A percentile compares a stretch with the other conserved stretches of the same genome.
Evolutionary conservation across 2,329 filamentous ascomycete species (phyloP).

Genomic region (Claviceps pazoutovae): DNA sequence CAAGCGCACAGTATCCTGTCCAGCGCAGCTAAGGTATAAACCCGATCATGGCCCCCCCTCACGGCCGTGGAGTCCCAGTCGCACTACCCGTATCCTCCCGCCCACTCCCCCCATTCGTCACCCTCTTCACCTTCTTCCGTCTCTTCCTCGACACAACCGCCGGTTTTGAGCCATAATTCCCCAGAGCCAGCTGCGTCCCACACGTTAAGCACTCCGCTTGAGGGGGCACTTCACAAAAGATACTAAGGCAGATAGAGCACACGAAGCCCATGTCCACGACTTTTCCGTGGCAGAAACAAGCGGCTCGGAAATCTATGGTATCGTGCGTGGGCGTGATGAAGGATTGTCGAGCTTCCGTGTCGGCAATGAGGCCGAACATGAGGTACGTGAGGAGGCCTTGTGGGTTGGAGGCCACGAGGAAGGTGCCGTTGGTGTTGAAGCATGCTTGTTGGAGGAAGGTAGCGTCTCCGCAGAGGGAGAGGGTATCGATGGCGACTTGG

Average conservation of each 20-base stretch:
- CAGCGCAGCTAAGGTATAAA: background rate
- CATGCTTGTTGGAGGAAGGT: conserved; percentile 88
- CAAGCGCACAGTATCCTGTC: background rate
- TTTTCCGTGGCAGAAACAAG: conserved; percentile 88
- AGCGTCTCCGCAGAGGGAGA: conserved; percentile 71
- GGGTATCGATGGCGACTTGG: conserved; percentile 80
- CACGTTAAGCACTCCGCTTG: conserved; percentile 69
- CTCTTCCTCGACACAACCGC: conserved; percentile 59
- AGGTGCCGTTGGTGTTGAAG: conserved; percentile 46
- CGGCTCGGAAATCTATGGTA: conserved; percentile 90
- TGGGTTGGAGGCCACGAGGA: conserved; percentile 39
- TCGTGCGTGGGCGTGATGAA: conserved; percentile 70
- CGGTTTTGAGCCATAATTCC: conserved; percentile 60
- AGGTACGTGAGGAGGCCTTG: conserved; percentile 77
- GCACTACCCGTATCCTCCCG: conserved; percentile 46
- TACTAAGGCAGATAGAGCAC: conserved; percentile 91
- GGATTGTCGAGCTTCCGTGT: conserved; percentile 38
- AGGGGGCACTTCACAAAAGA: conserved; percentile 58
- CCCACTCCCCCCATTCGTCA: conserved; percentile 32
- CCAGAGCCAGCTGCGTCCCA: conserved; percentile 63
- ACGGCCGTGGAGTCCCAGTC: conserved; percentile 42
- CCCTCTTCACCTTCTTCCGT: conserved; percentile 58
- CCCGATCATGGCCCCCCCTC: conserved; percentile 7
- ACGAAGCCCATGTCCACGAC: conserved; percentile 91
- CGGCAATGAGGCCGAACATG: conserved; percentile 82